These are phyloP conservation scores for Schoenoplectus tabernaemontani DNA, from an alignment of 202 grass and related monocot genomes.

Conservation along the genomic window DNA sequence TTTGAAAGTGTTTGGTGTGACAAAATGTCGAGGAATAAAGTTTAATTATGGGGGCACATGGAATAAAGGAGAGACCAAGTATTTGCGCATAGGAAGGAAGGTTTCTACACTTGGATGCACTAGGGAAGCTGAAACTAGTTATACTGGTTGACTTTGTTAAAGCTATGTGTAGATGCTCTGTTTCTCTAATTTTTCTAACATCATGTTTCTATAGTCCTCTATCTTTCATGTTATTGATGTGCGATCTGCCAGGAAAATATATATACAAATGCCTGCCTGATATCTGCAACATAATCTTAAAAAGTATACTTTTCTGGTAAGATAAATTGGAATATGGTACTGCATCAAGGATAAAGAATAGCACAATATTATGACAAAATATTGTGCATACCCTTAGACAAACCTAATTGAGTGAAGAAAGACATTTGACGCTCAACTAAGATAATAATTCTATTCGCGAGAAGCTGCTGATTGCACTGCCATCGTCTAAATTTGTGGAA, in stretches of 20 bases:
- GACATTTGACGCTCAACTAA: neutral
- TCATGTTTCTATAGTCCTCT: neutral
- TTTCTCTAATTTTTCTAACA: slow-evolving; percentile 23
- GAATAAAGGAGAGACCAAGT: slow-evolving; percentile 26
- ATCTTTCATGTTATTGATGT: neutral
- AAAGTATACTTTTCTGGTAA: neutral
- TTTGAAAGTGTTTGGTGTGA: slow-evolving; percentile 14
- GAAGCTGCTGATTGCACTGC: neutral
- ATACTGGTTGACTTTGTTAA: slow-evolving; percentile 24
- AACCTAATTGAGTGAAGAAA: neutral
- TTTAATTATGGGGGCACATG: slow-evolving; percentile 13
- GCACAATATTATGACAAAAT: neutral
- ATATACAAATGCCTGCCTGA: neutral
- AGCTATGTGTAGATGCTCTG: slow-evolving; percentile 10
- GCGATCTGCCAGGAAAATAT: neutral
- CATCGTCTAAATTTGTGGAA: neutral
- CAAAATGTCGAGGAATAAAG: slow-evolving; percentile 24
- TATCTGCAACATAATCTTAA: neutral
- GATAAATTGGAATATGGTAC: neutral
- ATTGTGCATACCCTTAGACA: neutral
- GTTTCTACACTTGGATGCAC: neutral
- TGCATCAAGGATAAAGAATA: neutral
- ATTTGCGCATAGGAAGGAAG: neutral
- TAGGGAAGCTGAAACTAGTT: neutral
- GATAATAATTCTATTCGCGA: neutral